Conservation (phyloP, 306 rosid species). For the Abrus pulchellus region DNA sequence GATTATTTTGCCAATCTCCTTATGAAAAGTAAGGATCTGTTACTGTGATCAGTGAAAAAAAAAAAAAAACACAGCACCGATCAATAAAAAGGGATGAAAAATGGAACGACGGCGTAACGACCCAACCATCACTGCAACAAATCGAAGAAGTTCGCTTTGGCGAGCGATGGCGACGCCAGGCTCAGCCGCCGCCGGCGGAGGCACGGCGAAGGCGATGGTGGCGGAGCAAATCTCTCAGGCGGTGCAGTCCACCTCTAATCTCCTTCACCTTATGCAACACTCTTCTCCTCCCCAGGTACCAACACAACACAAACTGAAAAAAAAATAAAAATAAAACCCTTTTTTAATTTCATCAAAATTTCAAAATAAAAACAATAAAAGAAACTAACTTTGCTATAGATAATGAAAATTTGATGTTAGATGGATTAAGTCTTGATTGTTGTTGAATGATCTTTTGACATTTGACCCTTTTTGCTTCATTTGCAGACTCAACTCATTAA, state of each 20-base stretch:
- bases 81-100: slow-evolving; percentile 21
- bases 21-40: neutral
- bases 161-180: slow-evolving; percentile 63
- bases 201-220: slow-evolving; percentile 69
- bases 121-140: neutral
- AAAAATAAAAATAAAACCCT: neutral
- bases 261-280: slow-evolving; percentile 87
- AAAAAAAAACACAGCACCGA: neutral
- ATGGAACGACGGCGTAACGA: slow-evolving; percentile 39
- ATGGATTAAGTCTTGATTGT: neutral
- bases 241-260: slow-evolving; percentile 84
- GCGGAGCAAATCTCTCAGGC: slow-evolving; percentile 89
- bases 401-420: slow-evolving; percentile 1
- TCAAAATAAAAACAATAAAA: neutral
- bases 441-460: slow-evolving; percentile 11
- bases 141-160: slow-evolving; percentile 29
- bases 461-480: neutral
- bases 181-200: slow-evolving; percentile 47
- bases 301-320: neutral
- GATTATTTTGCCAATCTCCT: neutral
- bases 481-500: slow-evolving; percentile 74
- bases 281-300: slow-evolving; percentile 79
- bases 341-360: neutral
- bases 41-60: slow-evolving; percentile 23
- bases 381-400: neutral